These are phyloP conservation scores for Colletotrichum orbiculare DNA, from an alignment of 2,329 filamentous ascomycete species.

Conservation along the genomic window DNA sequence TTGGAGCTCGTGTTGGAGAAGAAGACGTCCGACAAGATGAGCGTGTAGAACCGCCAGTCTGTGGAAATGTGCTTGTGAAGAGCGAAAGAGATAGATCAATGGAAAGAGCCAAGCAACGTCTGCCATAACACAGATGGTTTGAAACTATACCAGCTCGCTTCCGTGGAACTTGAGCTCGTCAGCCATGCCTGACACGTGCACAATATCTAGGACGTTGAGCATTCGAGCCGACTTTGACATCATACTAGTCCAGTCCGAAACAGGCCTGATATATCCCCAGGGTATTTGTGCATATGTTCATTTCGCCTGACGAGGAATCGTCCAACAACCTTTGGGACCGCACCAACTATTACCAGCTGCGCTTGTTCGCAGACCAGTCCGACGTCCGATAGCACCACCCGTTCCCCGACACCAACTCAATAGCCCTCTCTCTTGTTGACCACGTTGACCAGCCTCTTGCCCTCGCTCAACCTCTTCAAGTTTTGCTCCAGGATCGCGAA, in stretches of 20 bases:
- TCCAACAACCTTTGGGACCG: too few relatives aligned
- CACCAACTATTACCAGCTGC: too few relatives aligned
- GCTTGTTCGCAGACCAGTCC: too few relatives aligned
- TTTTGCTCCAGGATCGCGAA: constrained; percentile 57
- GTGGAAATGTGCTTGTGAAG: constrained; percentile 48
- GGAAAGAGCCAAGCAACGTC: constrained; percentile 63
- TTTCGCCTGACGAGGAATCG: too few relatives aligned
- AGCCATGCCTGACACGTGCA: constrained; percentile 24
- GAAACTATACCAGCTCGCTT: constrained; percentile 19
- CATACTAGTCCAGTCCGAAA: too few relatives aligned
- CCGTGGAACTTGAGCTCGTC: constrained; percentile 27
- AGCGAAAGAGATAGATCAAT: constrained; percentile 59
- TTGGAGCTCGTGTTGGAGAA: constrained; percentile 67
- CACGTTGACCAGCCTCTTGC: constrained; percentile 51
- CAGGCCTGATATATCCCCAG: too few relatives aligned
- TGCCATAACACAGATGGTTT: constrained; percentile 45
- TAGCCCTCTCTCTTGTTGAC: constrained; percentile 48
- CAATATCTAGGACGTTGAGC: constrained; percentile 5
- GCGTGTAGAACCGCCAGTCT: constrained; percentile 60
- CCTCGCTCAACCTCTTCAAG: constrained; percentile 50
- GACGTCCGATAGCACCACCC: not conserved
- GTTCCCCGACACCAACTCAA: not conserved
- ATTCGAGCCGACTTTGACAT: too few relatives aligned
- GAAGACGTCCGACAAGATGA: constrained; percentile 62
- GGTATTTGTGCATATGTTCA: too few relatives aligned